Conservation (phyloP, 371 early-diverging fungal genomes). For the Rhizopus microsporus region DNA sequence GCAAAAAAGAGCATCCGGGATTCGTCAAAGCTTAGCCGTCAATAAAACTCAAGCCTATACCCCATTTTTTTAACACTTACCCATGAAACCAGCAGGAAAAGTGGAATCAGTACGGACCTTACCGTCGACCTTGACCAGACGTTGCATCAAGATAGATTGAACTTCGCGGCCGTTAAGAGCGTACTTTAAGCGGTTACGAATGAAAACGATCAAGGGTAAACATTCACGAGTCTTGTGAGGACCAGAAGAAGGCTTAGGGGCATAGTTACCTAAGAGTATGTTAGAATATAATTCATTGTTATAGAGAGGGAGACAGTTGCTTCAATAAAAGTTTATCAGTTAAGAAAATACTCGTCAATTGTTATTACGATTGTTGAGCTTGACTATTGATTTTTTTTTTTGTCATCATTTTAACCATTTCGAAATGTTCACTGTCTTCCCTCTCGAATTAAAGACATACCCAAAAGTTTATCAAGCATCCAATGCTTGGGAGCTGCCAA, state of each 20-base stretch:
- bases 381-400: conserved; percentile 44
- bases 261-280: conserved; percentile 58
- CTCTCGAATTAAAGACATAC: conserved; percentile 21
- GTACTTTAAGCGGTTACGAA: conserved; percentile 99
- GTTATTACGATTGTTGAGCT: conserved; percentile 49
- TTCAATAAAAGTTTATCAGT: conserved; percentile 15
- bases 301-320: neutral
- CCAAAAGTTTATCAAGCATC: conserved; percentile 99
- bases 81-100: conserved; percentile 99
- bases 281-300: neutral
- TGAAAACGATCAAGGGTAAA: conserved; percentile 79
- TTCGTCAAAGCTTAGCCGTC: conserved; percentile 55
- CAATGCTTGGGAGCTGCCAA: conserved; percentile 99
- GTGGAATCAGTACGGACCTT: conserved; percentile 98
- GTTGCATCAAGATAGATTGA: conserved; percentile 95
- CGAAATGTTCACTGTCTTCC: neutral
- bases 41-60: conserved; percentile 9
- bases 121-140: conserved; percentile 98
- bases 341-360: conserved; percentile 31
- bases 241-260: conserved; percentile 98
- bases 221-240: conserved; percentile 93
- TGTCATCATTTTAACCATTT: conserved; percentile 25
- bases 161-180: conserved; percentile 98
- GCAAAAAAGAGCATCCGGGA: conserved; percentile 48
- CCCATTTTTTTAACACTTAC: conserved; percentile 21